Conservation (phyloP, 257 asterid species). For the Jaltomata sinuosa region DNA sequence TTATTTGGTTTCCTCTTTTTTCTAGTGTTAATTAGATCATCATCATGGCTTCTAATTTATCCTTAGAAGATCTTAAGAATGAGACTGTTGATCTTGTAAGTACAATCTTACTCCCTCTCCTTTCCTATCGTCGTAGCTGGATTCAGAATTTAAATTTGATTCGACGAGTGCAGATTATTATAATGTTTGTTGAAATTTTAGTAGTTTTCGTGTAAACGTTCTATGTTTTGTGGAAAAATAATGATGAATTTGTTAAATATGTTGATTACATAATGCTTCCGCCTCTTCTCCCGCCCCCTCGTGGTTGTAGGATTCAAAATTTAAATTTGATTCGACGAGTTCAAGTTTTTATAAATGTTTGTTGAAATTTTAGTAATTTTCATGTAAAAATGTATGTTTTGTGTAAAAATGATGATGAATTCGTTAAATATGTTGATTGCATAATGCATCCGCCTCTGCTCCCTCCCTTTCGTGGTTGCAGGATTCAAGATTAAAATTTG, state of each 20-base stretch:
- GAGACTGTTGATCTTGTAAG: slow-evolving; percentile 1
- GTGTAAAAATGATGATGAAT: neutral
- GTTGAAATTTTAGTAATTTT: neutral
- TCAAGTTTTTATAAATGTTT: neutral
- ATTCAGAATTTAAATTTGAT: neutral
- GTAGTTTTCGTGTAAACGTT: no score
- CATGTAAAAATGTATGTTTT: neutral
- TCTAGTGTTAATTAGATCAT: neutral
- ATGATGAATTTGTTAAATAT: neutral
- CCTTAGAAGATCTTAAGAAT: neutral
- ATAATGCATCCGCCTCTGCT: neutral
- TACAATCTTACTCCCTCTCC: neutral
- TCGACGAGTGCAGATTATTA: neutral
- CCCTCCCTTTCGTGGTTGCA: neutral
- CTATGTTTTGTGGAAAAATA: neutral
- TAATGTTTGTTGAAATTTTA: neutral
- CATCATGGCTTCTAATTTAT: neutral
- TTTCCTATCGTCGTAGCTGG: neutral
- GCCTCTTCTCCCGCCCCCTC: neutral
- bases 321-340: neutral
- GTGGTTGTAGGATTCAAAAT: neutral
- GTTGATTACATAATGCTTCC: neutral
- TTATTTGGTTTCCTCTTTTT: neutral
- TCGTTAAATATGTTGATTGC: neutral
- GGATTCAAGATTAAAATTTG: neutral